Percentiles rank a stretch among this genome's conserved stretches.
phyloP scores from a whole-genome alignment of 345 rosid genomes.

The Ceriops decandra region DNA sequence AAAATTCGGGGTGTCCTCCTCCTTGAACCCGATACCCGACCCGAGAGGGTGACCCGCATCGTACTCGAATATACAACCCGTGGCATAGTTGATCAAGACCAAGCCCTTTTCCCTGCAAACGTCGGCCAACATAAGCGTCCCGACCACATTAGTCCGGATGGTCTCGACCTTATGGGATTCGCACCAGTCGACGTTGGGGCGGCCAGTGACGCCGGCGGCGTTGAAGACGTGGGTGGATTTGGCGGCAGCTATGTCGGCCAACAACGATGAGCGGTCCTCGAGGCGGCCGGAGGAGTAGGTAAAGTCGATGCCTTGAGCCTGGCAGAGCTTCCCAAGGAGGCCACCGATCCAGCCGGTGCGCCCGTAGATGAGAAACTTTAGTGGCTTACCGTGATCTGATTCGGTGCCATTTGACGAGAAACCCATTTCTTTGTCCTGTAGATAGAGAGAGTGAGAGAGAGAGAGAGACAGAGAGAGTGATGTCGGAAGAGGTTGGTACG shows the following conservation, averaged over 20 bases:
- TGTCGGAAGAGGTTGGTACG: background rate
- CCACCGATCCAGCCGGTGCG: constrained; percentile 98
- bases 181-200: constrained; percentile 97
- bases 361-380: constrained; percentile 85
- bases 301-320: constrained; percentile 55
- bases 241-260: constrained; percentile 54
- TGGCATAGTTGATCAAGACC: constrained; percentile 71
- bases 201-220: constrained; percentile 94
- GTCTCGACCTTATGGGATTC: constrained; percentile 95
- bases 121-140: constrained; percentile 84
- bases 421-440: constrained; percentile 30
- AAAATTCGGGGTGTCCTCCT: constrained; percentile 86
- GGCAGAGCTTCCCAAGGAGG: constrained; percentile 67
- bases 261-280: constrained; percentile 63
- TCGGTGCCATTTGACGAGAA: constrained; percentile 48
- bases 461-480: background rate
- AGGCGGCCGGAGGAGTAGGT: constrained; percentile 83
- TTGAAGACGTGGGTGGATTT: constrained; percentile 83
- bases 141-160: constrained; percentile 78
- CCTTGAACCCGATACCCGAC: constrained; percentile 87
- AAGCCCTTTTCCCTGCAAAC: constrained; percentile 69
- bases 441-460: background rate
- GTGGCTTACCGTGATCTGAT: constrained; percentile 19
- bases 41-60: constrained; percentile 63
- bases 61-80: constrained; percentile 92